phyloP scores from a whole-genome alignment of 768 basidiomycete genomes.

The Cyathus striatus region DNA sequence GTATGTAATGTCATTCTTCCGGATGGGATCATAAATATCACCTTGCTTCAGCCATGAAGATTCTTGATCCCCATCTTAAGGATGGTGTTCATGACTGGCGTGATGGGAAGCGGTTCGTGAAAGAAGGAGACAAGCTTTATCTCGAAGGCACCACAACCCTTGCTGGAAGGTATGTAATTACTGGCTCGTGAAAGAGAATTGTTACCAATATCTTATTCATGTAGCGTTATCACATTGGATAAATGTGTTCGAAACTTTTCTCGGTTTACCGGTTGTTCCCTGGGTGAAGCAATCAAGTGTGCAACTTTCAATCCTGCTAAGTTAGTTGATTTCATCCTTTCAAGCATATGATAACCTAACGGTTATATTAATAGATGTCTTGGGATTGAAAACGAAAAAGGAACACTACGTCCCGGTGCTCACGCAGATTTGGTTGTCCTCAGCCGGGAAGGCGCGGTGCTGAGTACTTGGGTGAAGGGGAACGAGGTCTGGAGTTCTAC shows the following conservation, averaged over 20 bases:
- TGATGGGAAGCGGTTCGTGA: conserved; percentile 73
- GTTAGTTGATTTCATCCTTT: conserved; percentile 26
- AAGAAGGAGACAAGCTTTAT: conserved; percentile 76
- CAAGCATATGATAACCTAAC: background rate
- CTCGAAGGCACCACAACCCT: conserved; percentile 84
- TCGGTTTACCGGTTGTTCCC: conserved; percentile 75
- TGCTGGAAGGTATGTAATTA: conserved; percentile 67
- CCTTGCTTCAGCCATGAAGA: conserved; percentile 61
- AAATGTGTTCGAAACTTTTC: conserved; percentile 85
- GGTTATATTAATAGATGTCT: conserved; percentile 48
- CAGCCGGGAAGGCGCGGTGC: conserved; percentile 58
- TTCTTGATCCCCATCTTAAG: conserved; percentile 77
- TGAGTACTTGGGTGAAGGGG: conserved; percentile 75
- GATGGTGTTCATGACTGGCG: conserved; percentile 90
- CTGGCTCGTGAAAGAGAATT: background rate
- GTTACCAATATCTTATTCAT: background rate
- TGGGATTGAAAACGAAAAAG: conserved; percentile 75
- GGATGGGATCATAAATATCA: background rate
- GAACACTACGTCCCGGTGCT: conserved; percentile 74
- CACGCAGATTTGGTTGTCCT: conserved; percentile 84
- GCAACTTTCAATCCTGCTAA: conserved; percentile 84
- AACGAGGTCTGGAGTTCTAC: conserved; percentile 68
- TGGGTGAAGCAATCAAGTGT: conserved; percentile 81
- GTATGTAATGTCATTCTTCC: conserved; percentile 30
- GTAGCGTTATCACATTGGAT: conserved; percentile 75